Conservation (phyloP, 164 flowering plant genomes). For the Vitis labrusca region DNA sequence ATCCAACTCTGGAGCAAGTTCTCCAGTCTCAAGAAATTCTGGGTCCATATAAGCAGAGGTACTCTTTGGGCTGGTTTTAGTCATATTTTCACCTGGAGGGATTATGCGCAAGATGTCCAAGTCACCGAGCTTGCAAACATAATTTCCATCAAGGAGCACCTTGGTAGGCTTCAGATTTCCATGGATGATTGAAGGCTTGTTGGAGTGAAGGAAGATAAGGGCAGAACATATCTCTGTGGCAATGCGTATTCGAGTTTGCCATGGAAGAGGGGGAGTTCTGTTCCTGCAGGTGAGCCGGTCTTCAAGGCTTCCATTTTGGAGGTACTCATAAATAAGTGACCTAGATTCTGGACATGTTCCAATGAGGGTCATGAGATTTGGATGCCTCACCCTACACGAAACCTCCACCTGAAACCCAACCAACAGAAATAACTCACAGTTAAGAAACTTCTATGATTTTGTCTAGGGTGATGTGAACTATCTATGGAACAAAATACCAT, state of each 20-base stretch:
- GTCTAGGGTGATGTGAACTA: too few relatives aligned
- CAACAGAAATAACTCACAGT: not conserved
- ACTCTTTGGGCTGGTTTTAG: conserved; percentile 6
- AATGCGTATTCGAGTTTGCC: conserved; percentile 58
- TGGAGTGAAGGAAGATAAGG: conserved; percentile 63
- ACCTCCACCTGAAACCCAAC: conserved; percentile 55
- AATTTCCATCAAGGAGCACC: conserved; percentile 56
- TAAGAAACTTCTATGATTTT: not conserved
- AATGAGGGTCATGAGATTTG: conserved; percentile 55
- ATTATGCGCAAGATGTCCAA: conserved; percentile 38
- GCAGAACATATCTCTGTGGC: conserved; percentile 61
- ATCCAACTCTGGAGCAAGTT: conserved; percentile 52
- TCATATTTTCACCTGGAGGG: conserved; percentile 13
- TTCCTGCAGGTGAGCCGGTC: conserved; percentile 41
- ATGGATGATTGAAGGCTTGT: conserved; percentile 42
- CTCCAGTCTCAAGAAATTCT: conserved; percentile 33
- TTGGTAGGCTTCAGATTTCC: conserved; percentile 65
- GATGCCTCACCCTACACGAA: conserved; percentile 69
- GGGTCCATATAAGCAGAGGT: conserved; percentile 42
- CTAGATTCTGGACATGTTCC: conserved; percentile 64
- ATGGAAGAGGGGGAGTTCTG: conserved; percentile 44
- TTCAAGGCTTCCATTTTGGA: conserved; percentile 65
- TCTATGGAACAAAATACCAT: too few relatives aligned
- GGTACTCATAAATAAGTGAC: conserved; percentile 62
- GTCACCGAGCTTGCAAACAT: conserved; percentile 52